Evolutionary conservation across 129 eudicot genomes (phyloP).

Genomic region (Arctium lappa): DNA sequence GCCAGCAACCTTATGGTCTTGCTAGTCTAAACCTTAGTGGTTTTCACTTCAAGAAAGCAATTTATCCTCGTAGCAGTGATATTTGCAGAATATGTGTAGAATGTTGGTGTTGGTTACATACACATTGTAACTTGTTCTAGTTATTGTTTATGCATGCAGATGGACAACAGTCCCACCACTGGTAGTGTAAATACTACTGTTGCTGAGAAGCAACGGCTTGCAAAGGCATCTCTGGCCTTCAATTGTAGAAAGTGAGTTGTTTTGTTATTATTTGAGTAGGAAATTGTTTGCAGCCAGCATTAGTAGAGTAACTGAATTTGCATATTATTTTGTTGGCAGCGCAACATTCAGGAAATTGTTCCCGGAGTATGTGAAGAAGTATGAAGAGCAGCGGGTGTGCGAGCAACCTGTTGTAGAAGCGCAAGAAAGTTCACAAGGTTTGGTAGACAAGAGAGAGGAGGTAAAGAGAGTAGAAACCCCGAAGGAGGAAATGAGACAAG

Average conservation of each 20-base stretch:
- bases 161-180: conserved; percentile 96
- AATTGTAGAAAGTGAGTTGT: conserved; percentile 86
- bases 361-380: conserved; percentile 94
- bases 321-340: conserved; percentile 33
- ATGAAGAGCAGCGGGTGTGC: conserved; percentile 51
- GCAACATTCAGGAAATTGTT: conserved; percentile 74
- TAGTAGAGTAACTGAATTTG: not conserved
- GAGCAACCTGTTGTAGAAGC: conserved; percentile 43
- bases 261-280: not conserved
- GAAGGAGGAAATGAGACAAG: conserved; percentile 36
- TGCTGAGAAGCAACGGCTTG: conserved; percentile 82
- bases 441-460: conserved; percentile 43
- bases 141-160: conserved; percentile 34
- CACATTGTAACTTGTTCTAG: not conserved
- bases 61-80: no score
- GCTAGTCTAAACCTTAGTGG: no score
- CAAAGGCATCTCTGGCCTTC: conserved; percentile 86
- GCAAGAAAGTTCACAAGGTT: conserved; percentile 26
- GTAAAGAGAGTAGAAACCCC: conserved; percentile 34
- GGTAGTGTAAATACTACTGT: conserved; percentile 88
- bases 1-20: no score
- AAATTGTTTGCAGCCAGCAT: not conserved
- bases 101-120: not conserved
- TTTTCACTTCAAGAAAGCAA: no score
- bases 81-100: not conserved